Conservation (phyloP, 2,329 filamentous ascomycete genomes). For the Torrubiella hemipterigena region DNA sequence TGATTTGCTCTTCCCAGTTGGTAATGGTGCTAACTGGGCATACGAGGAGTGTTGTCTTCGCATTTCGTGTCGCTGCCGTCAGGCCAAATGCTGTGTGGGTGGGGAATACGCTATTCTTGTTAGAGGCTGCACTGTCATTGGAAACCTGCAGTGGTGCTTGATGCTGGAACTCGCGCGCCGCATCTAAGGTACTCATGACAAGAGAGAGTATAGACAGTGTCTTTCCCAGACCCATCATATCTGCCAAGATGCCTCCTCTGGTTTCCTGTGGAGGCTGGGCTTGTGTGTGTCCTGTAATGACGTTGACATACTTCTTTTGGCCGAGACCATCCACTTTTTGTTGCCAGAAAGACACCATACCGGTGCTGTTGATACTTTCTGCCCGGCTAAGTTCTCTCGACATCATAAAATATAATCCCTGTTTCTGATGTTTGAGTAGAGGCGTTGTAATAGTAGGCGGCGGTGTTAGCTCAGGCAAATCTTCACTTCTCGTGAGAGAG, state of each 20-base stretch:
- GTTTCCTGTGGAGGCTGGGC: constrained; percentile 51
- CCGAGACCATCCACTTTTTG: constrained; percentile 37
- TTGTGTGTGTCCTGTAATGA: constrained; percentile 66
- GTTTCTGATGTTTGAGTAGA: constrained; percentile 77
- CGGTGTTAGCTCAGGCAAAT: constrained; percentile 63
- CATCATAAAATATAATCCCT: constrained; percentile 79
- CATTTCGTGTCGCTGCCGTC: constrained; percentile 50
- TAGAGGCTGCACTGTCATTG: constrained; percentile 25
- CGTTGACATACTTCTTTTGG: constrained; percentile 59
- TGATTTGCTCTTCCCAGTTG: constrained; percentile 92
- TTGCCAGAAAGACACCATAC: constrained; percentile 69
- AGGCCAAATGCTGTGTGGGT: constrained; percentile 32
- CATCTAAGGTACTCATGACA: constrained; percentile 50
- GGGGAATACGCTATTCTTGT: constrained; percentile 11
- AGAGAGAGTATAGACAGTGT: constrained; percentile 78
- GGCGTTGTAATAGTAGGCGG: constrained; percentile 48
- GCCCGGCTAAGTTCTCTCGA: constrained; percentile 58
- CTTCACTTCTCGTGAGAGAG: constrained; percentile 62
- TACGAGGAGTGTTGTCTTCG: constrained; percentile 71
- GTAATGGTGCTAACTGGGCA: constrained; percentile 83
- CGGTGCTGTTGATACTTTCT: constrained; percentile 45
- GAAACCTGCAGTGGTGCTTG: constrained; percentile 35
- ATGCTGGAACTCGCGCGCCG: constrained; percentile 50
- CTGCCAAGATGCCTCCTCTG: constrained; percentile 63
- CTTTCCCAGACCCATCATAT: constrained; percentile 86